phyloP scores from a whole-genome alignment of 2,329 filamentous ascomycete genomes.

The Claviceps pusilla region DNA sequence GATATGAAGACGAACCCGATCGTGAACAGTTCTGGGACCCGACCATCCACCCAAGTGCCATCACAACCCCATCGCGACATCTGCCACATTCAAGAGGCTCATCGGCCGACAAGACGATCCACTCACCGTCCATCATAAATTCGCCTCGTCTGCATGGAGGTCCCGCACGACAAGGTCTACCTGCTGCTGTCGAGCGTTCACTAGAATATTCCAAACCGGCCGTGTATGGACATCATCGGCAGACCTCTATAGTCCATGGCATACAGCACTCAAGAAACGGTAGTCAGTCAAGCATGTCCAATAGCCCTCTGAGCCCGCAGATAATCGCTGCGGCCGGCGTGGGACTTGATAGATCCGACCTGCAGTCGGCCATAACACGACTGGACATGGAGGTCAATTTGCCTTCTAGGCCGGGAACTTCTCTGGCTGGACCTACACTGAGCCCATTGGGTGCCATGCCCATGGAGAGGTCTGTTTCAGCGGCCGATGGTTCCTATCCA shows the following conservation, averaged over 20 bases:
- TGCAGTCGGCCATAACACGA: slow-evolving; percentile 29
- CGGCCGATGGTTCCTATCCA: slow-evolving; percentile 28
- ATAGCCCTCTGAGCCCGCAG: slow-evolving; percentile 77
- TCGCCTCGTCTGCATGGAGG: slow-evolving; percentile 18
- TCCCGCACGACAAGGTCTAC: slow-evolving; percentile 25
- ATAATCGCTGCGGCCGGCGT: slow-evolving; percentile 58
- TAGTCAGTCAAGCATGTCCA: slow-evolving; percentile 64
- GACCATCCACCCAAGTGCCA: slow-evolving; percentile 32
- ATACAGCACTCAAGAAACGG: slow-evolving; percentile 86
- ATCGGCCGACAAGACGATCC: slow-evolving; percentile 37
- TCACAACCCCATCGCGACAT: slow-evolving; percentile 23
- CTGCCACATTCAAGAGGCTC: slow-evolving; percentile 41
- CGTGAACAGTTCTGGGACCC: slow-evolving; percentile 35
- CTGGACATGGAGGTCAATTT: slow-evolving; percentile 28
- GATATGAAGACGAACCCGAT: slow-evolving; percentile 38
- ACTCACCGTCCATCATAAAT: slow-evolving; percentile 11
- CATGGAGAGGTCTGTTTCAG: slow-evolving; percentile 33
- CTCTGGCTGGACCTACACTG: slow-evolving; percentile 27
- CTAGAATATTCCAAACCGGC: slow-evolving; percentile 41
- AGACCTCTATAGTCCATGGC: slow-evolving; percentile 94
- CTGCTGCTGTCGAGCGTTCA: slow-evolving; percentile 31
- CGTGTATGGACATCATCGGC: slow-evolving; percentile 74
- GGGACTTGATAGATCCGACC: slow-evolving; percentile 38
- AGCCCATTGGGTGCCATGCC: slow-evolving; percentile 10
- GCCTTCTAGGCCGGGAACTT: slow-evolving; percentile 29